Conservation (phyloP, 352 stramenopile species). For the Phytophthora pistaciae region DNA sequence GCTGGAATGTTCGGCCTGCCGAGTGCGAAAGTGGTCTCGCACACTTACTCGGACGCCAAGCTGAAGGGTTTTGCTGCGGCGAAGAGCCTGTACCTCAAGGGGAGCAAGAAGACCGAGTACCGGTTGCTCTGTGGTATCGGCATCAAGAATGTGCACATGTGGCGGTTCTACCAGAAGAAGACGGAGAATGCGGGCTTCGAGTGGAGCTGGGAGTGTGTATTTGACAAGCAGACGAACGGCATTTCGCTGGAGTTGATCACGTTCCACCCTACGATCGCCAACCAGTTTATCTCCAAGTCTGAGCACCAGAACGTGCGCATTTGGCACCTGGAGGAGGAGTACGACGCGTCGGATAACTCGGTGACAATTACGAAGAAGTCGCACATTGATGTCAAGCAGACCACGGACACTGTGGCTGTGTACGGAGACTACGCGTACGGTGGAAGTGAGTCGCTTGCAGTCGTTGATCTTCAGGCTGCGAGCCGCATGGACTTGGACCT, state of each 20-base stretch:
- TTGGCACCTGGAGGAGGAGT: slow-evolving; percentile 78
- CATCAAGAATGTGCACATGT: slow-evolving; percentile 91
- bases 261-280: slow-evolving; percentile 62
- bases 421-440: slow-evolving; percentile 83
- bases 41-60: slow-evolving; percentile 86
- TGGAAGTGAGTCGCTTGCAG: slow-evolving; percentile 66
- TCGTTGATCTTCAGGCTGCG: slow-evolving; percentile 69
- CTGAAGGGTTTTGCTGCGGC: slow-evolving; percentile 87
- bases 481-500: slow-evolving; percentile 79
- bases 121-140: slow-evolving; percentile 83
- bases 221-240: slow-evolving; percentile 89
- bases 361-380: slow-evolving; percentile 74
- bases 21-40: slow-evolving; percentile 59
- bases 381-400: slow-evolving; percentile 80
- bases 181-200: slow-evolving; percentile 9
- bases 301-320: slow-evolving; percentile 88
- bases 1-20: slow-evolving; percentile 44
- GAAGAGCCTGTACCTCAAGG: slow-evolving; percentile 62
- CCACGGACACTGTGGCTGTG: slow-evolving; percentile 66
- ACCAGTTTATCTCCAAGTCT: slow-evolving; percentile 87
- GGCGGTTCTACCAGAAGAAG: slow-evolving; percentile 76
- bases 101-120: slow-evolving; percentile 67
- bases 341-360: slow-evolving; percentile 34
- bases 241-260: slow-evolving; percentile 85
- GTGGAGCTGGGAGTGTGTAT: slow-evolving; percentile 88